Evolutionary conservation across 768 basidiomycete species (phyloP).

Genomic region (Coprinopsis strossmayeri): DNA sequence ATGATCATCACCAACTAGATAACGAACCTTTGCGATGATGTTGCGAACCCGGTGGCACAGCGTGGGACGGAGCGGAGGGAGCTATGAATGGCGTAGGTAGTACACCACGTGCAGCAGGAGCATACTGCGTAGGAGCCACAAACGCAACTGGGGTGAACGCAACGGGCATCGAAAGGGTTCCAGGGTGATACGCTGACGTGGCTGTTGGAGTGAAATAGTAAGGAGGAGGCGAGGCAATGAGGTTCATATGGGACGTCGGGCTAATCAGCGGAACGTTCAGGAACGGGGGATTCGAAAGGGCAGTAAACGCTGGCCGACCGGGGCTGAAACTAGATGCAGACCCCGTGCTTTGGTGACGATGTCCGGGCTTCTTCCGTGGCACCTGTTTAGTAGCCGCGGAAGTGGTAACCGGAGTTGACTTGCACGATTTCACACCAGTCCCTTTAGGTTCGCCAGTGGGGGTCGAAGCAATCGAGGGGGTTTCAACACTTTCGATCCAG

Average conservation of each 20-base stretch:
- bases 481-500: slow-evolving; percentile 1
- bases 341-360: not conserved
- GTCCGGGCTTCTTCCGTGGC: slow-evolving; percentile 3
- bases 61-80: not conserved
- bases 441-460: not conserved
- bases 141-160: not conserved
- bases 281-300: slow-evolving; percentile 2
- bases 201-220: slow-evolving; percentile 6
- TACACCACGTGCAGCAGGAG: not conserved
- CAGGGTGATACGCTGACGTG: not conserved
- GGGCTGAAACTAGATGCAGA: not conserved
- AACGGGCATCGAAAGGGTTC: not conserved
- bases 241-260: slow-evolving; percentile 1
- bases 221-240: not conserved
- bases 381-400: not conserved
- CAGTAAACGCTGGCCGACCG: not conserved
- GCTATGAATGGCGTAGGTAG: not conserved
- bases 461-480: not conserved
- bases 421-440: not conserved
- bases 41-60: not conserved
- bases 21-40: not conserved
- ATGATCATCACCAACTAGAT: not conserved
- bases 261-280: slow-evolving; percentile 4
- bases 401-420: not conserved
- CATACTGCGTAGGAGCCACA: not conserved